A percentile compares a stretch with the other conserved stretches of the same genome.
These are phyloP conservation scores for Pseudognaphalium luteoalbum DNA, from an alignment of 129 eudicot genomes.

Conservation along the genomic window DNA sequence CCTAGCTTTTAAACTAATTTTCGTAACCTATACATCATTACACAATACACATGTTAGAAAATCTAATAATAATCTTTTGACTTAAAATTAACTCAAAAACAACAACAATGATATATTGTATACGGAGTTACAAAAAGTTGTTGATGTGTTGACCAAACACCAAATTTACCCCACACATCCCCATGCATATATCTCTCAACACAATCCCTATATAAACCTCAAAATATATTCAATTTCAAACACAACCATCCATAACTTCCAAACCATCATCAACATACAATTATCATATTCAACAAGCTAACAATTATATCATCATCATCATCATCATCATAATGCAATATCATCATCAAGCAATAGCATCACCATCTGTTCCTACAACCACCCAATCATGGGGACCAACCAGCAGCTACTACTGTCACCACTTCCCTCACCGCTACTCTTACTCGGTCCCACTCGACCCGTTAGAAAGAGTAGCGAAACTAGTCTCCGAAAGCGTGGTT, in stretches of 20 bases:
- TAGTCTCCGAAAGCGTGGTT: constrained; percentile 40
- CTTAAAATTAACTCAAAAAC: no score
- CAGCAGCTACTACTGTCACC: not conserved
- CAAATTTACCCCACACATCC: not conserved
- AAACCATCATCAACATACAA: not conserved
- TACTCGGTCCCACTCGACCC: not conserved
- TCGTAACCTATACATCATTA: no score
- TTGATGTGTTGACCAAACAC: not conserved
- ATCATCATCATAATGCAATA: not conserved
- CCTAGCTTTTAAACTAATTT: no score
- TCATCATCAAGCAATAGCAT: not conserved
- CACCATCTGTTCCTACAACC: not conserved
- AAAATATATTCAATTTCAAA: not conserved
- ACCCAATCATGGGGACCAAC: not conserved
- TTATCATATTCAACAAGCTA: not conserved
- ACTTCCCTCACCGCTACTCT: not conserved
- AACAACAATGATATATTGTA: no score
- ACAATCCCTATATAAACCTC: not conserved
- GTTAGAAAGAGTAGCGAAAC: not conserved
- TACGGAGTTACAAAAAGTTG: not conserved
- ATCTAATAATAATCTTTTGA: no score
- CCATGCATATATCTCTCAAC: not conserved
- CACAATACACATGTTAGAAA: no score
- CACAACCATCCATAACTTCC: not conserved
- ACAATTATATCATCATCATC: not conserved